A percentile compares a stretch with the other conserved stretches of the same genome.
Conservation (phyloP, 768 basidiomycete species). For the Rhizopogon vulgaris region DNA sequence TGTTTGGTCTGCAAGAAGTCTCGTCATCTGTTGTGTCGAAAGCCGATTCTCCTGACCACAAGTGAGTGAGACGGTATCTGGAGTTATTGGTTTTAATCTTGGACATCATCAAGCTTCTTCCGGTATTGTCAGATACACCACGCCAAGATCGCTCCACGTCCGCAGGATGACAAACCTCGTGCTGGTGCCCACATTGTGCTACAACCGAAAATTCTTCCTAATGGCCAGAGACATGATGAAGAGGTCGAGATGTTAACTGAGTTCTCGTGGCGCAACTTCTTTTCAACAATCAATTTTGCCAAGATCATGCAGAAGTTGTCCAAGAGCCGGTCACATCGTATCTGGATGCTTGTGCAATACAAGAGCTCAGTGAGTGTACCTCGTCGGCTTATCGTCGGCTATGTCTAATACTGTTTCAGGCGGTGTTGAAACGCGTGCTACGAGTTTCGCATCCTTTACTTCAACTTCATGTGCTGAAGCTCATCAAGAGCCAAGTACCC, state of each 20-base stretch:
- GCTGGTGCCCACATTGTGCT: constrained; percentile 53
- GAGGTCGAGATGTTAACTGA: constrained; percentile 91
- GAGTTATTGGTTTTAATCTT: not conserved
- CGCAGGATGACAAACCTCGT: constrained; percentile 60
- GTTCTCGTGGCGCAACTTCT: constrained; percentile 98
- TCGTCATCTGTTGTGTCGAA: constrained; percentile 77
- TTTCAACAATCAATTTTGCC: constrained; percentile 93
- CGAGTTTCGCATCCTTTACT: constrained; percentile 91
- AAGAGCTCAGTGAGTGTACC: constrained; percentile 82
- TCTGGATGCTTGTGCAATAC: constrained; percentile 95
- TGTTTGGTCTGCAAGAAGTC: constrained; percentile 97
- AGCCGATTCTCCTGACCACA: constrained; percentile 82
- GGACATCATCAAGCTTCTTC: constrained; percentile 70
- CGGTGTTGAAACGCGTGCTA: constrained; percentile 91
- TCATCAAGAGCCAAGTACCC: constrained; percentile 98
- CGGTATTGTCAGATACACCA: constrained; percentile 82
- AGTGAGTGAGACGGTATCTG: constrained; percentile 40
- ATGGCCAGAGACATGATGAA: constrained; percentile 72
- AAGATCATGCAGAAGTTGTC: constrained; percentile 98
- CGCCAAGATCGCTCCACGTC: constrained; percentile 55
- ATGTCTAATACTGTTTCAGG: constrained; percentile 38
- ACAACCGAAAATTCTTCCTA: constrained; percentile 54
- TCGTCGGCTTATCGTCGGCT: not conserved
- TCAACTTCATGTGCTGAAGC: constrained; percentile 90
- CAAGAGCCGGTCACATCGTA: constrained; percentile 89